Base-by-base conservation (phyloP, 2,329 filamentous ascomycete species). In the Basipetospora chlamydospora region DNA sequence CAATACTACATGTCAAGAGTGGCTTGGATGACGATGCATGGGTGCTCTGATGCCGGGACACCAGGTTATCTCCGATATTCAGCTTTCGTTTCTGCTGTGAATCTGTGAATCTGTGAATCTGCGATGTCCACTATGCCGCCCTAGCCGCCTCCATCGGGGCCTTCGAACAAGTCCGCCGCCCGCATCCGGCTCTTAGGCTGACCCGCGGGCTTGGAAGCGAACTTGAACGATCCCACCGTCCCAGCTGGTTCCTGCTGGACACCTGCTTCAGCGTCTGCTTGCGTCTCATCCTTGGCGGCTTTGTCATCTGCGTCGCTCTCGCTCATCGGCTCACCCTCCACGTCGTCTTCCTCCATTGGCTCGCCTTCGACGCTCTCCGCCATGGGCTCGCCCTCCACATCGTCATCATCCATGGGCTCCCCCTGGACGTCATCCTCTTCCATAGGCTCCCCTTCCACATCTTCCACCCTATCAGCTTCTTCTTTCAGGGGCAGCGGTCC, bases 151-250 rank as follows among this genome's bases (percentile, higher is more conserved):
- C 31, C 26, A 21, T 29, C 35, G n/a, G 35, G 31, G 28, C 31
- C 35, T 13, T 17, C 35, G 70, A 90, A 92, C 82, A 90, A 87
- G 51, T 90, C 83, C 46, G 81, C 80, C 4, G 83, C 82, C 46
- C 76, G 75, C 55, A 83, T 79, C 42, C 80, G 69, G 50, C 71
- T 79, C 46, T 70, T 63, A 44, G 63, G 49, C 39, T 54, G 56
- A 32, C 47, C 48, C 38, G 43, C 40, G 26, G 43, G 44, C 26
- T 47, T 47, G 11, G 48, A 39, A 26, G 44, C 35, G 45, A 49
- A 39, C 34, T 49, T 45, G 41, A 51, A 43, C 26, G 38, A 22
- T 29, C 37, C 43, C 20, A 32, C 33, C 2, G 11, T 29, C 20
- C 28, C 10, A 30, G 17, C 9, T 26, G 13, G 12, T n/a, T 6